Evolutionary conservation across 2,329 filamentous ascomycete species (phyloP).

Genomic region (Cladosporium sp.): DNA sequence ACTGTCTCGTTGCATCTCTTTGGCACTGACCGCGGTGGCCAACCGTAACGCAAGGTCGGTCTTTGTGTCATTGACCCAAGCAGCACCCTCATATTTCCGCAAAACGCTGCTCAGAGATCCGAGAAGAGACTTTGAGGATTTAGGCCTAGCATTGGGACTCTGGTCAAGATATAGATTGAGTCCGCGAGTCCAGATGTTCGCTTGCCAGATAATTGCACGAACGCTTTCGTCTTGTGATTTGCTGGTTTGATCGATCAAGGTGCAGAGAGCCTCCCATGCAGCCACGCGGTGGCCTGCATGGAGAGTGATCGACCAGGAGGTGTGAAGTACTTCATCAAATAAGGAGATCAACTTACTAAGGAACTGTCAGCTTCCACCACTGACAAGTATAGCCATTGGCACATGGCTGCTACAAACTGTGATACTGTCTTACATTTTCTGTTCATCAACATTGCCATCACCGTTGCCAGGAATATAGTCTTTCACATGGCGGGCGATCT

Average conservation of each 20-base stretch:
- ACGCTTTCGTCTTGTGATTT: slow-evolving; percentile 28
- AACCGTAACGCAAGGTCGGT: slow-evolving; percentile 23
- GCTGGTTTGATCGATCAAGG: slow-evolving; percentile 39
- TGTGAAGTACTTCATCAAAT: slow-evolving; percentile 20
- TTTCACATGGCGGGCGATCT: slow-evolving; percentile 17
- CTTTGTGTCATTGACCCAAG: background rate
- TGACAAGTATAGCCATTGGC: background rate
- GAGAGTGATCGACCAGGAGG: slow-evolving; percentile 17
- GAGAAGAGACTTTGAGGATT: slow-evolving; percentile 45
- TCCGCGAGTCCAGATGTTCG: slow-evolving; percentile 35
- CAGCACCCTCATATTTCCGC: slow-evolving; percentile 20
- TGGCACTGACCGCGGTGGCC: slow-evolving; percentile 14
- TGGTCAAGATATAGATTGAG: slow-evolving; percentile 41
- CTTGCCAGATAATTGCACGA: slow-evolving; percentile 30
- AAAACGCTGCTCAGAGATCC: slow-evolving; percentile 36
- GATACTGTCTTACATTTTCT: slow-evolving; percentile 20
- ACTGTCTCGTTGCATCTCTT: slow-evolving; percentile 33
- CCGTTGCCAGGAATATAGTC: slow-evolving; percentile 3
- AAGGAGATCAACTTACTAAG: slow-evolving; percentile 18
- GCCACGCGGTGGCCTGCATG: slow-evolving; percentile 39
- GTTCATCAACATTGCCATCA: slow-evolving; percentile 8
- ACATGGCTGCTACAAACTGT: background rate
- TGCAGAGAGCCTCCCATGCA: slow-evolving; percentile 45
- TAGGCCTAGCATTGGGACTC: slow-evolving; percentile 42
- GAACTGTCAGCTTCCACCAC: slow-evolving; percentile 2